Base-by-base conservation (phyloP, 345 rosid genomes). In the Ricinus communis region DNA sequence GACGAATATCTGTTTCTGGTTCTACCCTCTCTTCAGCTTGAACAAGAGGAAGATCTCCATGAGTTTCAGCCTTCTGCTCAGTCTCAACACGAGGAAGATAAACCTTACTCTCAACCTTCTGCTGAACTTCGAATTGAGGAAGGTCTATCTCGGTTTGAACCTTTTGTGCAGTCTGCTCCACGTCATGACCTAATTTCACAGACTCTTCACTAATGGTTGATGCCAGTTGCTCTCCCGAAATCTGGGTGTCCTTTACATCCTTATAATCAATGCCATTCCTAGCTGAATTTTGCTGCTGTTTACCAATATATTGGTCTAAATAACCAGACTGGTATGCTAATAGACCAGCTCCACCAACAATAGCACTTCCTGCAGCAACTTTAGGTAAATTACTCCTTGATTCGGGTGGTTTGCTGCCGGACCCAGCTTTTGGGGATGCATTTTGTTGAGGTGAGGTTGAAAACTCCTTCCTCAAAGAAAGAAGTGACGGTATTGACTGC, bases 291-390 rank as follows among this genome's bases (percentile, higher is more conserved):
- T 77, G 73, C 62, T 60, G 70, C 66, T 80, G 77, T 64, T 82
- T 77, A 38, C 74, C 78, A 11, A 88, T 59, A 71, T 80, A 81
- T 25, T 81, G 66, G 70, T 90, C 98, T 69, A 89, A 71, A 66
- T 84, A 85, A 22, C 96, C 97, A 53, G 58, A 70, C 71, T 71
- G 88, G 76, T 89, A 89, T 0, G 90, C 94, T 18, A 80, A 66
- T 60, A 85, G 41, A 43, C 74, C 72, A 56, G 88, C 90, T 77
- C 87, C 83, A 41, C 72, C 84, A 30, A 84, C 75, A 4, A 83
- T 75, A 46, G 77, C 75, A 38, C 88, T 83, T 76, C 93, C 98
- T 24, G 86, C 10, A 56, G 84, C 47, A 68, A 84, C 51, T 62
- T 77, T 82, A 0, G 86, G 65, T 57, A 84, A 66, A 31, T 71